Evolutionary conservation across 2,329 filamentous ascomycete species (phyloP).

Genomic region (Botrytis porri): DNA sequence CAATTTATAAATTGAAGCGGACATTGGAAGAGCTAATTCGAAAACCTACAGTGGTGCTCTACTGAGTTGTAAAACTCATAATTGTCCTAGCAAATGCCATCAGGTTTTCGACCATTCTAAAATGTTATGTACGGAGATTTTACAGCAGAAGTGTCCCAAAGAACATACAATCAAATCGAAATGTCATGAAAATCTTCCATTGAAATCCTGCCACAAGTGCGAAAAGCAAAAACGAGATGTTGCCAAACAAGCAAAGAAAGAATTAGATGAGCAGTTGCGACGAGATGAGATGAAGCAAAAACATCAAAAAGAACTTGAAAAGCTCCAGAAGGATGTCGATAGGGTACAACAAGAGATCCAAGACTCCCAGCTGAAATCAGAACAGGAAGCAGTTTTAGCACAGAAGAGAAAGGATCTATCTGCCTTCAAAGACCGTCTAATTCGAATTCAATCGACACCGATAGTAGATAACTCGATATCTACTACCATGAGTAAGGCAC

Average conservation of each 20-base stretch:
- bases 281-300: conserved; percentile 25
- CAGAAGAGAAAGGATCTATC: conserved; percentile 49
- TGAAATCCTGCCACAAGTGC: conserved; percentile 49
- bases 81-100: conserved; percentile 61
- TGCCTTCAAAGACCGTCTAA: conserved; percentile 40
- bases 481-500: neutral
- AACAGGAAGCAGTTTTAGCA: conserved; percentile 44
- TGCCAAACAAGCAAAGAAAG: conserved; percentile 42
- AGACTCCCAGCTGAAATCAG: conserved; percentile 45
- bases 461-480: neutral
- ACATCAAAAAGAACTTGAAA: conserved; percentile 27
- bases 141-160: conserved; percentile 49
- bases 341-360: conserved; percentile 40
- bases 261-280: conserved; percentile 25
- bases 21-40: conserved; percentile 20
- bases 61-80: conserved; percentile 57
- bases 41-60: conserved; percentile 43
- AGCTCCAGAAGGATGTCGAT: conserved; percentile 32
- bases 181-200: conserved; percentile 44
- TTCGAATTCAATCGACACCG: conserved; percentile 18
- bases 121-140: conserved; percentile 45
- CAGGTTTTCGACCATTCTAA: conserved; percentile 53
- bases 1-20: neutral
- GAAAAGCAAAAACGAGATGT: conserved; percentile 47
- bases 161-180: conserved; percentile 48